Evolutionary conservation across 148 eudicot genomes (phyloP), one percentile per base, ranked within the genome.

Genomic region (Cornus suecica): DNA sequence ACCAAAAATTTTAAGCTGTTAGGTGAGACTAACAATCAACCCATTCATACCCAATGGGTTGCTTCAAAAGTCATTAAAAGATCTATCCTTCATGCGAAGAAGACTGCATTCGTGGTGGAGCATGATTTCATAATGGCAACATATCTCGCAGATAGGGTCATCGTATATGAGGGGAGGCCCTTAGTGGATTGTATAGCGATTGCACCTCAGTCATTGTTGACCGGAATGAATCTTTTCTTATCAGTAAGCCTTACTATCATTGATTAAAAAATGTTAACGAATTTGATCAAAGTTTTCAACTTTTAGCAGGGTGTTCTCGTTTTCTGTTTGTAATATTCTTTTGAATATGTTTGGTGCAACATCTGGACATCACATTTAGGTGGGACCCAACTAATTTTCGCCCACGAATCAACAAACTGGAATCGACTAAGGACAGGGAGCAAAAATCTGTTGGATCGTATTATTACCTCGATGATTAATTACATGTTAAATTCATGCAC

Each of bases 71-170:
- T 92, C 68, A 92, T 94, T n/a, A 92, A 94, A 86, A 90, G 99
- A 76, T 92, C 89, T 75, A 90, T 94, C 74, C 92, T 94, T 37
- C 99, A 90, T 79, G 96, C 96, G 16, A 94, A 92, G 83, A 94
- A 94, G 88, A 92, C 99, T 11, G 99, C 99, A 25, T 94, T 94
- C 82, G 84, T 94, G 74, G 99, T 94, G 10, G 99, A 94, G 81
- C 99, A 94, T 69, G 99, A 94, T 81, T 94, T 94, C 65, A 94
- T 94, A 0, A 94, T 94, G 99, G 96, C 99, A 68, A 92, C 96
- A 45, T 94, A 94, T 83, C 82, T 94, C 79, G 99, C 99, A 1
- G 97, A 94, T 77, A 82, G 96, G 78, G 99, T 94, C 66, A 88
- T 94, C 77, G 97, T 92, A 65, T 94, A 88, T 45, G 99, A 94